Base-by-base conservation (phyloP, 306 rosid species). In the Delonix regia region DNA sequence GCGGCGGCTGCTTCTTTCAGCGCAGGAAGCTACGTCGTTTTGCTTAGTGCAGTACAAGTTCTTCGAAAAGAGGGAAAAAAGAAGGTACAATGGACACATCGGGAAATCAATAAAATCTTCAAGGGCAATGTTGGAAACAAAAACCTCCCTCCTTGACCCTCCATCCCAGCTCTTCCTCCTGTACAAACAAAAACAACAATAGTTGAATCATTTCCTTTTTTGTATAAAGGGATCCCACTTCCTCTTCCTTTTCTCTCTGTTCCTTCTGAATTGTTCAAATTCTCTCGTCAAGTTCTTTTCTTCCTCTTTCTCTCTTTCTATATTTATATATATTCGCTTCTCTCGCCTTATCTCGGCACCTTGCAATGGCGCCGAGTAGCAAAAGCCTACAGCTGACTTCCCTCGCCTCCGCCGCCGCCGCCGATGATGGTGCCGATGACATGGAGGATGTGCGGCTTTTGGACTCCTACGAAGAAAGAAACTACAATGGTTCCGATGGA, bases 381-480 rank as follows among this genome's bases (percentile, higher is more conserved):
- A 73, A 55, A 56, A 62, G 65, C 66, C 65, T 83, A 1, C 86
- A 82, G 82, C 86, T 86, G 24, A 86, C 88, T 65, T 49, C 83
- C 30, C 38, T 2, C 55, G 53, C 60, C 13, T 39, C 53, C 30
- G 69, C 39, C 45, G 67, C 76, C 55, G 47, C 0, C 53, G 67
- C 30, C 27, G 72, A 24, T 36, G 71, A 24, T 3, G 66, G 71
- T 22, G 30, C 86, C 75, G 90, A 69, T 5, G 91, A 84, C 61
- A 86, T 88, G 18, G 98, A 91, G 86, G 93, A 85, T 12, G 98
- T 91, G 15, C 85, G 97, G 51, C 90, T 93, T 0, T 82, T 93
- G 19, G 97, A 93, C 53, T 86, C 92, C 3, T 95, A 91, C 27
- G 92, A 88, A 0, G 28, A 21, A 0, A 39, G 52, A 21, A 73